Base-by-base conservation (phyloP, 768 basidiomycete genomes). In the Xanthoconium purpureum region DNA sequence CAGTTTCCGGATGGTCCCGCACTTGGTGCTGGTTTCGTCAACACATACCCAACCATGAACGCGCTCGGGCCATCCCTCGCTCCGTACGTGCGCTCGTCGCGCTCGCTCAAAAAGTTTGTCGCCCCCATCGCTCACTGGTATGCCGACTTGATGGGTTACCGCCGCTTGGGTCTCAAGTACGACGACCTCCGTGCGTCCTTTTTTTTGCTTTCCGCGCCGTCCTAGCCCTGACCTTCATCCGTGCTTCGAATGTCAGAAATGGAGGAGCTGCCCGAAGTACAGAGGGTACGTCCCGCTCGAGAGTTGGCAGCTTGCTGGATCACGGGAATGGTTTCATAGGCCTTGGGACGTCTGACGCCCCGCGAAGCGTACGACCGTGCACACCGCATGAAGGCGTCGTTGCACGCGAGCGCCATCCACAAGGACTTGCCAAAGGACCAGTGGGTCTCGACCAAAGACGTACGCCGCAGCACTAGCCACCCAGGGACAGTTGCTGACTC, bases 321-420 rank as follows among this genome's bases (percentile, higher is more conserved):
- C n/a, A 32, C 33, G n/a, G 57, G 53, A 36, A 45, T 18, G 30
- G 30, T 37, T 45, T 63, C 62, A 55, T 65, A 98, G 95, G 96
- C 96, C 36, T 73, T 99, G 60, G 71, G 68, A 43, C 94, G 96
- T 66, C 77, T 99, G 68, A 84, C 91, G 45, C 79, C 83, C 33
- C 80, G 82, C 47, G 86, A 98, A 76, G 69, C 78, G 35, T 98
- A 94, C 74, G 95, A 97, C 80, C 91, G 97, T 58, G 84, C 84
- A 54, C 97, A 78, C 83, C 90, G 97, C 59, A 77, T 95, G 72
- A 91, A 93, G 71, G 75, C 85, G n/a, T 88, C 90, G 28, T 33
- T 73, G 17, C 93, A 96, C 52, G 79, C 83, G 53, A 87, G 87
- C 54, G 80, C 93, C 54, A 73, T 91, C 45, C 95, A 98, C 74